A percentile compares a stretch with the other conserved stretches of the same genome.
Conservation (phyloP, 1,139 yeast species). For the Magnusiomyces sp. region DNA sequence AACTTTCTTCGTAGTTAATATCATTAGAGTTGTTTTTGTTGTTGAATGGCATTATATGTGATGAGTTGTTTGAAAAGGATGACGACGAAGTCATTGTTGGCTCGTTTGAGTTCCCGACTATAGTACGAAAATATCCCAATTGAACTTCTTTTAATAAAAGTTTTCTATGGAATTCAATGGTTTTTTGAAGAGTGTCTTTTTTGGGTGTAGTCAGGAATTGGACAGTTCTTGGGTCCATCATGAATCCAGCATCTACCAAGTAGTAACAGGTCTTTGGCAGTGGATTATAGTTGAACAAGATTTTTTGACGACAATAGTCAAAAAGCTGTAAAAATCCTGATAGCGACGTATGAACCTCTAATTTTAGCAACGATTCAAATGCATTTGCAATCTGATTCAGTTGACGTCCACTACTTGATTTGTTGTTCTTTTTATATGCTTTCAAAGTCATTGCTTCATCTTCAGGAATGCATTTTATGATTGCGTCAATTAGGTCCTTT, state of each 20-base stretch:
- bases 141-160: conserved; percentile 3
- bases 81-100: background rate
- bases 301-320: conserved; percentile 2
- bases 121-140: background rate
- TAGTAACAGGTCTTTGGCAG: background rate
- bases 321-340: background rate
- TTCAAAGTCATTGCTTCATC: background rate
- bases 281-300: background rate
- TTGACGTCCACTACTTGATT: no score
- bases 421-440: no score
- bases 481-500: conserved; percentile 1
- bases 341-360: background rate
- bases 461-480: conserved; percentile 1
- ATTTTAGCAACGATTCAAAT: background rate
- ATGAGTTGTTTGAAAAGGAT: no score
- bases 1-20: no score
- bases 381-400: no score
- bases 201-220: background rate
- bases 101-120: background rate
- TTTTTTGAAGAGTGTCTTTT: background rate
- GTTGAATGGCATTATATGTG: no score
- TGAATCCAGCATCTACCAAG: conserved; percentile 5
- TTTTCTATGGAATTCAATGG: conserved; percentile 1
- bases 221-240: conserved; percentile 1
- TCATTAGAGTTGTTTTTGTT: no score